Conservation (phyloP, 2,329 filamentous ascomycete species). For the Neofusicoccum parvum region DNA sequence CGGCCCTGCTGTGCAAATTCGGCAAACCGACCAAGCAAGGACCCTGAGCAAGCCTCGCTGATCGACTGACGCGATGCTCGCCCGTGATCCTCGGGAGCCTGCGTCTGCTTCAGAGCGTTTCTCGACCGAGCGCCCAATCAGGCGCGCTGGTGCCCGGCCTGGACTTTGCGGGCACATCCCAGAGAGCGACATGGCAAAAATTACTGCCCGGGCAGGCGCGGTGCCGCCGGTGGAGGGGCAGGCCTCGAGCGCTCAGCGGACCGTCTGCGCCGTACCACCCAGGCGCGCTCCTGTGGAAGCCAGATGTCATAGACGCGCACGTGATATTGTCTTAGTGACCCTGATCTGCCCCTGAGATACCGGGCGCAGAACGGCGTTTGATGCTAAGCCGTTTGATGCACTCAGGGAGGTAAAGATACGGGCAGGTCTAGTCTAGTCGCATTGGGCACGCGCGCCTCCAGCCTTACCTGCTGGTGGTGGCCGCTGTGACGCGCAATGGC, state of each 20-base stretch:
- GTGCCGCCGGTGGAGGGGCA: neutral
- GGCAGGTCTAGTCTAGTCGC: neutral
- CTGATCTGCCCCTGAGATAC: constrained; percentile 17
- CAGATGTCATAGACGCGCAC: constrained; percentile 9
- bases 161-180: neutral
- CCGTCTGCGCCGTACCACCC: neutral
- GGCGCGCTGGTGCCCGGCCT: neutral
- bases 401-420: constrained; percentile 17
- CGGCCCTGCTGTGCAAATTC: neutral
- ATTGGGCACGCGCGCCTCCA: neutral
- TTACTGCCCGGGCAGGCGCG: neutral
- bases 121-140: constrained; percentile 9
- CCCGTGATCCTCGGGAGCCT: neutral
- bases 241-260: neutral
- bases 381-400: constrained; percentile 20
- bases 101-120: constrained; percentile 11
- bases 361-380: neutral
- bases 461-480: neutral
- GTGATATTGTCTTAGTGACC: neutral
- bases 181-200: neutral
- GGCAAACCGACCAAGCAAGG: too few relatives aligned
- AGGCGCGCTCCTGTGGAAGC: neutral
- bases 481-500: constrained; percentile 5
- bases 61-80: constrained; percentile 9
- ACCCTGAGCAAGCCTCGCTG: neutral